Conservation (phyloP, 306 rosid genomes). For the Canavalia gladiata region DNA sequence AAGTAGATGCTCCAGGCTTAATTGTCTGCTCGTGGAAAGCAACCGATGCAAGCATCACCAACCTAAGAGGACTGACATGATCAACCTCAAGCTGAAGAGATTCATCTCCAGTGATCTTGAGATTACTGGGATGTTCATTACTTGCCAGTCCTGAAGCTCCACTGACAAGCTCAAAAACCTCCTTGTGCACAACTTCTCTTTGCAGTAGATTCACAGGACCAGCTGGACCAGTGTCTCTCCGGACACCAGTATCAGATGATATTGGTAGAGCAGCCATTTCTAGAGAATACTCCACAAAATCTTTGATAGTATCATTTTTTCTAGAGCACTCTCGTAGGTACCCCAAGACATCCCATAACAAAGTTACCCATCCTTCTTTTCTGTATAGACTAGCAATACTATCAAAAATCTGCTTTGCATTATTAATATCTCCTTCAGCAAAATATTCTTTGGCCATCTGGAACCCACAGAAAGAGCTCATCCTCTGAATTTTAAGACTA, state of each 20-base stretch:
- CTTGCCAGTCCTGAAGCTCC: slow-evolving; percentile 59
- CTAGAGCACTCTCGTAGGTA: slow-evolving; percentile 87
- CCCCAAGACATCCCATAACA: slow-evolving; percentile 94
- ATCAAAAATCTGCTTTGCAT: slow-evolving; percentile 74
- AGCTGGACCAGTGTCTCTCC: slow-evolving; percentile 80
- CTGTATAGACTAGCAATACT: slow-evolving; percentile 82
- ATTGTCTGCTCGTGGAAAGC: slow-evolving; percentile 89
- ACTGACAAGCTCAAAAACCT: slow-evolving; percentile 73
- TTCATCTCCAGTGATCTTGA: slow-evolving; percentile 61
- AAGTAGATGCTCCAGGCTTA: slow-evolving; percentile 77
- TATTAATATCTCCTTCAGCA: slow-evolving; percentile 68
- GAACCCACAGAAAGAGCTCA: slow-evolving; percentile 83
- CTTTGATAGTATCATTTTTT: slow-evolving; percentile 68
- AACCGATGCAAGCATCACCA: slow-evolving; percentile 91
- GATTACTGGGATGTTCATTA: slow-evolving; percentile 53
- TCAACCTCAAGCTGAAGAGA: slow-evolving; percentile 91
- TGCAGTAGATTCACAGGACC: slow-evolving; percentile 77
- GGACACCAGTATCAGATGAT: slow-evolving; percentile 65
- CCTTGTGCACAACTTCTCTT: slow-evolving; percentile 78
- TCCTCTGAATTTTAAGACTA: slow-evolving; percentile 71
- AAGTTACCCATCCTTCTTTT: slow-evolving; percentile 94
- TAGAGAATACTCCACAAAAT: slow-evolving; percentile 90
- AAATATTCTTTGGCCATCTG: slow-evolving; percentile 90
- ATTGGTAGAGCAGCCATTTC: slow-evolving; percentile 96
- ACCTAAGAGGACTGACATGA: slow-evolving; percentile 90